Percentiles rank a stretch among this genome's conserved stretches.
Evolutionary conservation across 1,284 basidiomycete species (phyloP).

Genomic region (Moniliella sp.): DNA sequence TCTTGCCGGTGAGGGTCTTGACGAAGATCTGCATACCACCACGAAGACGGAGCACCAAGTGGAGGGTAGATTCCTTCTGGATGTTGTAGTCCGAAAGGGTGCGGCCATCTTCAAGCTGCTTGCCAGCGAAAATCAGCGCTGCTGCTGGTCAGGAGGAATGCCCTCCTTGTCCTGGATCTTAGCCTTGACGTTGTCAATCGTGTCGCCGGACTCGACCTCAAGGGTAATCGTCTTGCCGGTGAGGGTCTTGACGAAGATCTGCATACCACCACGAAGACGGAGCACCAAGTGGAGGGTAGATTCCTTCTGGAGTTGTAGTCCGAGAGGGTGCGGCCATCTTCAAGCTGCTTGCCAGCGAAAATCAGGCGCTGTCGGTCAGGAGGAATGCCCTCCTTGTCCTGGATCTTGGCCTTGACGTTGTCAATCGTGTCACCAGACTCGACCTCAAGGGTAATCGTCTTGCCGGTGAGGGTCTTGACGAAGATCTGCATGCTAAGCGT

Average conservation of each 20-base stretch:
- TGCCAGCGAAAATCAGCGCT: no score
- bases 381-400: constrained; percentile 34
- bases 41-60: no score
- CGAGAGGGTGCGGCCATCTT: no score
- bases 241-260: constrained; percentile 42
- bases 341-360: no score
- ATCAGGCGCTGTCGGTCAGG: constrained; percentile 38
- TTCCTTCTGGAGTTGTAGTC: constrained; percentile 32
- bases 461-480: constrained; percentile 63
- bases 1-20: constrained; percentile 23
- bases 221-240: constrained; percentile 94
- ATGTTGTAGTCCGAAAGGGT: no score
- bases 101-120: no score
- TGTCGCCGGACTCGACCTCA: constrained; percentile 70
- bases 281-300: constrained; percentile 22
- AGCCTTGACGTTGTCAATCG: constrained; percentile 58
- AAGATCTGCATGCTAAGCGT: constrained; percentile 22
- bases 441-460: constrained; percentile 83
- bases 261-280: no score
- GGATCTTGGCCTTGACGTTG: constrained; percentile 41
- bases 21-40: no score
- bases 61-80: no score
- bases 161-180: constrained; percentile 33
- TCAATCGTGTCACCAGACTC: constrained; percentile 79
- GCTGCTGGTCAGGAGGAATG: constrained; percentile 36